phyloP scores from a whole-genome alignment of 2,329 filamentous ascomycete species.

The Epichloe coenophiala region DNA sequence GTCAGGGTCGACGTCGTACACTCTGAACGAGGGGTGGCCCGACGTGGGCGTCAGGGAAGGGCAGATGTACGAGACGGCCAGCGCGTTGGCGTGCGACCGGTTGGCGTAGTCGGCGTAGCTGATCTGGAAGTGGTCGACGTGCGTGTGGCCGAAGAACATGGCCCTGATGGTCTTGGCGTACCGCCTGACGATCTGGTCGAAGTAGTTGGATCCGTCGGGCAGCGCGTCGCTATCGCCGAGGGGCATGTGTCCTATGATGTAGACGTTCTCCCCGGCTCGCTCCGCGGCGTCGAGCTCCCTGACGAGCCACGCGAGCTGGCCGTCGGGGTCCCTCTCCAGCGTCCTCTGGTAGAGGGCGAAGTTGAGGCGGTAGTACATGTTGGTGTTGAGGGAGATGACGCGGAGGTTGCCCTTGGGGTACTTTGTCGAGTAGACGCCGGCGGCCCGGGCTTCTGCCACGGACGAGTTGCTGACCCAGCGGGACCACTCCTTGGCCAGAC shows the following conservation, averaged over 20 bases:
- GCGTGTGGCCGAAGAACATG: slow-evolving; percentile 44
- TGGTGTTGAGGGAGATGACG: slow-evolving; percentile 46
- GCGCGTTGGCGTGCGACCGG: slow-evolving; percentile 27
- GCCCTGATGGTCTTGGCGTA: slow-evolving; percentile 39
- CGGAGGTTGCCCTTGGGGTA: slow-evolving; percentile 33
- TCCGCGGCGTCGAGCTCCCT: slow-evolving; percentile 39
- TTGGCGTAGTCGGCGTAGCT: slow-evolving; percentile 34
- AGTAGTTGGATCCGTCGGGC: slow-evolving; percentile 35
- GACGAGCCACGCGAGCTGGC: slow-evolving; percentile 38
- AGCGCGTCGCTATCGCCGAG: slow-evolving; percentile 34
- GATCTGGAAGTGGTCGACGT: slow-evolving; percentile 41
- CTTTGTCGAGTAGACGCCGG: slow-evolving; percentile 36
- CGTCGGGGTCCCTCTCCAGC: slow-evolving; percentile 34
- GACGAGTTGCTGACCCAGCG: slow-evolving; percentile 29
- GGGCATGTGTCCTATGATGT: slow-evolving; percentile 44
- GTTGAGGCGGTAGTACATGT: slow-evolving; percentile 46
- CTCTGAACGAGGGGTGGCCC: slow-evolving; percentile 40
- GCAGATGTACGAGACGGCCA: slow-evolving; percentile 35
- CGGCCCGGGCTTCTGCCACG: slow-evolving; percentile 19
- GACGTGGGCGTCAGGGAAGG: slow-evolving; percentile 40
- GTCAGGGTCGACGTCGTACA: slow-evolving; percentile 42
- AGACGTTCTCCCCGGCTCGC: slow-evolving; percentile 34
- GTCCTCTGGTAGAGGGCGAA: slow-evolving; percentile 39
- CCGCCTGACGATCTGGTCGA: slow-evolving; percentile 37
- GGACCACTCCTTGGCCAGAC: slow-evolving; percentile 32